phyloP scores from a whole-genome alignment of 163 green algal genomes.

The Scenedesmus sp. region DNA sequence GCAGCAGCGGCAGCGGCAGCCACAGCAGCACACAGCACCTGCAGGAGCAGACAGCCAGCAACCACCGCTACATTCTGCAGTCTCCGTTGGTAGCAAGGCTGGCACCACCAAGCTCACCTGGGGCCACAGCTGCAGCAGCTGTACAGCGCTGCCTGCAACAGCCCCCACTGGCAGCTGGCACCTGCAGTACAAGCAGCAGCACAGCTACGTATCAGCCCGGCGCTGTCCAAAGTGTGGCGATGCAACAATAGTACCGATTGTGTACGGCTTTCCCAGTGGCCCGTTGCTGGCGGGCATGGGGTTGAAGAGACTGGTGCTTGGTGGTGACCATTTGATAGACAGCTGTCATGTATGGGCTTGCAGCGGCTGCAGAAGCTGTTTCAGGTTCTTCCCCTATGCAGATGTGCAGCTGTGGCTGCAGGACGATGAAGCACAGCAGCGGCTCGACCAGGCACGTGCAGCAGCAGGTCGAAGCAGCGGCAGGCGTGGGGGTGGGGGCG shows the following conservation, averaged over 20 bases:
- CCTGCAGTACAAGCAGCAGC: constrained; percentile 50
- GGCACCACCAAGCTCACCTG: background rate
- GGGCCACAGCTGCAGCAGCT: constrained; percentile 19
- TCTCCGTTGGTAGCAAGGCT: background rate
- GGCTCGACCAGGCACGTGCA: constrained; percentile 1
- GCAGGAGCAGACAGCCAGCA: background rate
- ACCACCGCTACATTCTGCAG: background rate
- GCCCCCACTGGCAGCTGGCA: constrained; percentile 40
- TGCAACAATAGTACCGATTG: constrained; percentile 64
- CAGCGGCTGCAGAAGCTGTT: constrained; percentile 58
- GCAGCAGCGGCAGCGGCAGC: background rate
- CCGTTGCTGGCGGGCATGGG: constrained; percentile 63
- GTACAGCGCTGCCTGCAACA: background rate
- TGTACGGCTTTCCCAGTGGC: constrained; percentile 73
- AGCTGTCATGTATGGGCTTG: constrained; percentile 70
- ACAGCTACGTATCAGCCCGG: constrained; percentile 21
- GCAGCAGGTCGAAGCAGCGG: constrained; percentile 1
- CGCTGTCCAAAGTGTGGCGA: constrained; percentile 66
- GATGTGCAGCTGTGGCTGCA: constrained; percentile 38
- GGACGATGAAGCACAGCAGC: constrained; percentile 40
- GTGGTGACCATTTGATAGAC: constrained; percentile 76
- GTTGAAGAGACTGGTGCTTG: constrained; percentile 64
- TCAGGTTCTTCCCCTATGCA: constrained; percentile 37
- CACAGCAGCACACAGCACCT: background rate
- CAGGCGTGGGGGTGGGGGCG: background rate